A percentile compares a stretch with the other conserved stretches of the same genome.
These are phyloP conservation scores for Leptographium radiaticola DNA, from an alignment of 2,329 filamentous ascomycete genomes.

Conservation along the genomic window DNA sequence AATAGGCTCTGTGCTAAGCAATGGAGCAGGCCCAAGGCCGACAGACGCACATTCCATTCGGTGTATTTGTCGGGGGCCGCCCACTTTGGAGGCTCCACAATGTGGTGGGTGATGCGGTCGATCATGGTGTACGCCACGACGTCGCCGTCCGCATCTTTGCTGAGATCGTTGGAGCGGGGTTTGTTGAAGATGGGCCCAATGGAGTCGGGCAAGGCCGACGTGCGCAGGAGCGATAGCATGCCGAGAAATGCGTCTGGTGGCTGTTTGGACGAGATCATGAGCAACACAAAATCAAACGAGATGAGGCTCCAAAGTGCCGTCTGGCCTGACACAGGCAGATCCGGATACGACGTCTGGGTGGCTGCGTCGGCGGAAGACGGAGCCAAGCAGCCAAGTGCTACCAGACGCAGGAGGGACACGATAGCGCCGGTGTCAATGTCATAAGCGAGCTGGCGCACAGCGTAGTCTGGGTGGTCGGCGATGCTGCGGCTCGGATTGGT, in stretches of 20 bases:
- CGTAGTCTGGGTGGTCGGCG: constrained; percentile 24
- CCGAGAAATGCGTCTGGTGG: constrained; percentile 47
- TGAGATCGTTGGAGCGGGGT: constrained; percentile 8
- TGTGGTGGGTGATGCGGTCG: constrained; percentile 47
- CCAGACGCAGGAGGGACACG: constrained; percentile 51
- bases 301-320: constrained; percentile 54
- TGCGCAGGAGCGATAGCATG: constrained; percentile 53
- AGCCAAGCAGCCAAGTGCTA: constrained; percentile 45
- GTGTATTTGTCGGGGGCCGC: constrained; percentile 21
- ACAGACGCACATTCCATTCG: constrained; percentile 28
- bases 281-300: constrained; percentile 50
- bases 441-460: constrained; percentile 30
- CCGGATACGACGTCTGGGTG: constrained; percentile 13
- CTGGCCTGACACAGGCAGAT: constrained; percentile 16
- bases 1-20: constrained; percentile 49
- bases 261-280: constrained; percentile 56
- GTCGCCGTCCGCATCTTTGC: constrained; percentile 24
- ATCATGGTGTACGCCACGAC: constrained; percentile 36
- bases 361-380: constrained; percentile 10
- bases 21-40: constrained; percentile 40
- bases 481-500: constrained; percentile 34
- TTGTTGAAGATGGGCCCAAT: constrained; percentile 49
- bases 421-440: constrained; percentile 51
- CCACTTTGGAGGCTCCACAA: constrained; percentile 42
- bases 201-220: constrained; percentile 48